A percentile compares a stretch with the other conserved stretches of the same genome.
Evolutionary conservation across 345 rosid genomes (phyloP).

Genomic region (Linum usitatissimum): DNA sequence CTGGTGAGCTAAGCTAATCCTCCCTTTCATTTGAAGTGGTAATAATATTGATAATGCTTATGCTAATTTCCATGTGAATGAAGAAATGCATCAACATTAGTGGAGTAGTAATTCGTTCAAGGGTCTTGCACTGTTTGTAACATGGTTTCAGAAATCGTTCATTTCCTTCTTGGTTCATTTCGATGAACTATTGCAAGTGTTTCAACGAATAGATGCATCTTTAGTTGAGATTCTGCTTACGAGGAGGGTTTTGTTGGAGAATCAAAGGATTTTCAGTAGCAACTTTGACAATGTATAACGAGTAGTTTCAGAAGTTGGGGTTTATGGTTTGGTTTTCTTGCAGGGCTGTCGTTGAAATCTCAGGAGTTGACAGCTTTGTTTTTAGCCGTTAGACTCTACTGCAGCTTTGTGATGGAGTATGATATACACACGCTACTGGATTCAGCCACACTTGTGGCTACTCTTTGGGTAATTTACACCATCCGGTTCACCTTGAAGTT

Average conservation of each 20-base stretch:
- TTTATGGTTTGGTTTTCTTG: background rate
- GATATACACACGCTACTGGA: slow-evolving; percentile 10
- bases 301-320: background rate
- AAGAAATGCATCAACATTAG: no score
- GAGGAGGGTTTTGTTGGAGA: background rate
- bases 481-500: slow-evolving; percentile 6
- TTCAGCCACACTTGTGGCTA: slow-evolving; percentile 6
- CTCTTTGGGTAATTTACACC: slow-evolving; percentile 6
- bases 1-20: background rate
- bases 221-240: background rate
- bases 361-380: slow-evolving; percentile 10
- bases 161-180: background rate
- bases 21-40: no score
- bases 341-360: slow-evolving; percentile 9
- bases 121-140: no score
- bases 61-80: no score
- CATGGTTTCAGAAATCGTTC: background rate
- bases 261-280: background rate
- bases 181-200: background rate
- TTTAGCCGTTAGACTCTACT: slow-evolving; percentile 9
- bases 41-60: no score
- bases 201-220: background rate
- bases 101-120: background rate
- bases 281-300: background rate
- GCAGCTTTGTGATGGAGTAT: slow-evolving; percentile 7